Evolutionary conservation across 441 rosid species (phyloP), one percentile per base, ranked within the genome.

Genomic region (Hypseocharis bilobata): DNA sequence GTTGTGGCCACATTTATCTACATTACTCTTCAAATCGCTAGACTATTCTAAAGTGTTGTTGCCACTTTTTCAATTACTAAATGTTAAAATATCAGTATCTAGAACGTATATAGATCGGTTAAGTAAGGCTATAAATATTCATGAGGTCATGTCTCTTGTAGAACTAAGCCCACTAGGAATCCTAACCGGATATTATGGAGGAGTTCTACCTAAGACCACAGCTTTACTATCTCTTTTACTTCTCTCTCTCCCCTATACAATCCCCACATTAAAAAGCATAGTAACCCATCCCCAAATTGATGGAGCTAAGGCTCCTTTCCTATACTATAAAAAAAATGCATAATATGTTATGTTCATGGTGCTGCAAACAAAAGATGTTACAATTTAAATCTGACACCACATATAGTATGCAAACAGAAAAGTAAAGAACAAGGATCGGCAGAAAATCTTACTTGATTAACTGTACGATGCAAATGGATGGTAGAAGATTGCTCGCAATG

Each of bases 401-500:
- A 51, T 10, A 51, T 30, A 30, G 3, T 7, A 30, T 3, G 6
- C 6, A 30, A 30, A 7, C 36, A 32, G 7, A 44, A n/a, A 11
- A 44, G 2, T 44, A 44, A 44, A 44, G 17, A 16, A 44, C 16
- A 6, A 51, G 34, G 63, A 55, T 61, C 16, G 7, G 20, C 6
- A 32, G 77, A 59, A 64, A 30, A 51, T 17, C 68, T 75, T 71
- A 86, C 98, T 81, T 83, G 89, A 72, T 79, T 69, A 57, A 86
- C 3, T 0, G 90, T 81, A 23, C 96, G 95, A 71, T 92, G 96
- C 90, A 92, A 79, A 74, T 89, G 98, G 69, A 92, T 89, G 67
- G 96, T 92, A 3, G 93, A 76, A 69, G 96, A 71, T 66, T 89
- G 95, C 78, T 92, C 96, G 68, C 98, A 89, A 71, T 92, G 96